Conservation (phyloP, 495 filamentous ascomycete species). For the Stereocaulon alpinum region DNA sequence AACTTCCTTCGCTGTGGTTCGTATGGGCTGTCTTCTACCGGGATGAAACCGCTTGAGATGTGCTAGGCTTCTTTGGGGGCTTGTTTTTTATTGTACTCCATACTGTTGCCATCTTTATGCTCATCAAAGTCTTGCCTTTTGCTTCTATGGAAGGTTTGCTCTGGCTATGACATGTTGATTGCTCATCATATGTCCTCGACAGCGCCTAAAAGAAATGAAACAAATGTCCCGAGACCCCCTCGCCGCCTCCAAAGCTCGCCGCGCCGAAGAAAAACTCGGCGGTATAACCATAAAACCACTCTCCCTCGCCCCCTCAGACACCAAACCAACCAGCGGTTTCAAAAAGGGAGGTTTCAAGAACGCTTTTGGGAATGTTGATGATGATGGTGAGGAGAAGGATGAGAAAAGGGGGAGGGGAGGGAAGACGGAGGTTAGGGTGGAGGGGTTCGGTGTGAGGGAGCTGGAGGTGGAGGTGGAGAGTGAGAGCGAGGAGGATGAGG, state of each 20-base stretch:
- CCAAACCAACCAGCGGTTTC: conserved; percentile 34
- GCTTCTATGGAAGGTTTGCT: too few relatives aligned
- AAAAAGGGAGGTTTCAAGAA: conserved; percentile 57
- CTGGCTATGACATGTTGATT: too few relatives aligned
- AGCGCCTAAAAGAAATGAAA: conserved; percentile 54
- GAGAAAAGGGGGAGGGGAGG: conserved; percentile 53
- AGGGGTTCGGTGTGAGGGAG: conserved; percentile 39
- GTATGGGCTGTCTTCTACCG: too few relatives aligned
- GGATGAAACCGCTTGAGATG: neutral
- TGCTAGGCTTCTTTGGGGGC: neutral
- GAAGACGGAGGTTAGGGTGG: conserved; percentile 39
- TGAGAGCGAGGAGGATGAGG: conserved; percentile 29
- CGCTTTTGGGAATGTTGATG: conserved; percentile 43
- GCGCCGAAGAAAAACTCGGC: conserved; percentile 48
- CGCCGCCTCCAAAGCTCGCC: conserved; percentile 51
- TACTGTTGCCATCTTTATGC: too few relatives aligned
- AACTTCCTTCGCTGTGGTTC: neutral
- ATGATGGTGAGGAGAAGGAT: conserved; percentile 35
- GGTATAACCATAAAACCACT: conserved; percentile 26
- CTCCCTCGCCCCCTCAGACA: conserved; percentile 9
- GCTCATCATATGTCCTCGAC: too few relatives aligned
- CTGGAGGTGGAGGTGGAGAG: conserved; percentile 21
- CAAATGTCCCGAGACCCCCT: conserved; percentile 49
- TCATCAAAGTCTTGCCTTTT: too few relatives aligned
- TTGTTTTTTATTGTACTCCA: neutral